These are phyloP conservation scores for Monascus purpureus DNA, from an alignment of 495 filamentous ascomycete species.

Conservation along the genomic window DNA sequence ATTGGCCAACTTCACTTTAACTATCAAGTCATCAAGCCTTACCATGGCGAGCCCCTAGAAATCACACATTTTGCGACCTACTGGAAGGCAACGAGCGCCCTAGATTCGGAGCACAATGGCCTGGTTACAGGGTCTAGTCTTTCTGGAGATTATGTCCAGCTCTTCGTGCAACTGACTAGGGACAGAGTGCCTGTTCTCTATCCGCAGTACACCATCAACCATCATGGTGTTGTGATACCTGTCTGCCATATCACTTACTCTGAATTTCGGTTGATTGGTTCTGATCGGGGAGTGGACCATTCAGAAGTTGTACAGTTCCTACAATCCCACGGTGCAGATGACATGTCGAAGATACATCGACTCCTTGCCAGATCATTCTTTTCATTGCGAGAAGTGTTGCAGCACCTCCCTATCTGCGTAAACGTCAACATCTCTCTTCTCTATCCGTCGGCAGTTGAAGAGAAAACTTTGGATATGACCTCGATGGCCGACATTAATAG, in stretches of 20 bases:
- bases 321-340: conserved; percentile 27
- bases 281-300: conserved; percentile 27
- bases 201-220: conserved; percentile 64
- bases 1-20: conserved; percentile 91
- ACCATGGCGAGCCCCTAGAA: conserved; percentile 82
- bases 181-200: conserved; percentile 80
- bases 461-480: conserved; percentile 48
- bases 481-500: conserved; percentile 72
- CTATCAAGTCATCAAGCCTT: conserved; percentile 93
- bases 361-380: conserved; percentile 60
- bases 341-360: conserved; percentile 52
- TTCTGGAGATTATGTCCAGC: conserved; percentile 79
- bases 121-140: conserved; percentile 92
- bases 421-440: conserved; percentile 79
- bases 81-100: conserved; percentile 93
- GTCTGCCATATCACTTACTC: conserved; percentile 58
- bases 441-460: conserved; percentile 63
- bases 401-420: conserved; percentile 56
- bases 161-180: conserved; percentile 80
- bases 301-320: conserved; percentile 31
- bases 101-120: conserved; percentile 66
- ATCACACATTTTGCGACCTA: conserved; percentile 98
- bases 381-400: conserved; percentile 60
- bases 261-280: conserved; percentile 59
- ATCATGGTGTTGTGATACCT: conserved; percentile 68